Percentiles rank a stretch among this genome's conserved stretches.
Conservation (phyloP, 768 basidiomycete species). For the Amanita rimosa region DNA sequence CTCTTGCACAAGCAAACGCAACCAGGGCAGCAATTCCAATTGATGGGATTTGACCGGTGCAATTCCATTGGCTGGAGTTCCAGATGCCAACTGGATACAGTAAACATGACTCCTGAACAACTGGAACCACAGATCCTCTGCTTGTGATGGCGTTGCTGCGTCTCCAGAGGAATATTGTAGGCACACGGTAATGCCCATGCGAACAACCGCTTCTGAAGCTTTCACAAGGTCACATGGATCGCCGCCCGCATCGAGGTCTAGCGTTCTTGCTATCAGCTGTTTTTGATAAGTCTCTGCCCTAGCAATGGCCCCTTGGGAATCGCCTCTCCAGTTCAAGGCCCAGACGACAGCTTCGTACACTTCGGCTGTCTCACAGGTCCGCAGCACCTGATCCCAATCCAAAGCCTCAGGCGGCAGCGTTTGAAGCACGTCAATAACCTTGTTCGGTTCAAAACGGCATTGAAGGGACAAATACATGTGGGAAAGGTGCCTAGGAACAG, state of each 20-base stretch:
- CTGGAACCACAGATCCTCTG: constrained; percentile 88
- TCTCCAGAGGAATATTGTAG: constrained; percentile 45
- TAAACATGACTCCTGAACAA: constrained; percentile 75
- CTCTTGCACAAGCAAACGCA: constrained; percentile 72
- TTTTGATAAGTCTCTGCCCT: constrained; percentile 54
- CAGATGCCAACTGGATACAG: constrained; percentile 60
- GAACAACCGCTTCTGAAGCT: constrained; percentile 46
- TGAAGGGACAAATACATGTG: constrained; percentile 62
- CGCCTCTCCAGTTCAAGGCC: constrained; percentile 56
- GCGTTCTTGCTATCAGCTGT: constrained; percentile 32
- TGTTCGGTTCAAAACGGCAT: constrained; percentile 55
- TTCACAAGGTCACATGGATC: constrained; percentile 27
- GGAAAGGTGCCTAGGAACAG: constrained; percentile 37
- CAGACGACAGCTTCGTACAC: constrained; percentile 77
- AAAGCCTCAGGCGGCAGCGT: constrained; percentile 39
- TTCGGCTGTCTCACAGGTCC: constrained; percentile 53
- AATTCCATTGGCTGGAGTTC: constrained; percentile 15
- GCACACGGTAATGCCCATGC: constrained; percentile 59
- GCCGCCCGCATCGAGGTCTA: constrained; percentile 22
- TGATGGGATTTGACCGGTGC: constrained; percentile 7
- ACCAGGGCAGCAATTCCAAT: constrained; percentile 28
- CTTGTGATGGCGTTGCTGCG: constrained; percentile 27
- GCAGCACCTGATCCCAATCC: constrained; percentile 43
- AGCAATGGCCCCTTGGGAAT: constrained; percentile 51
- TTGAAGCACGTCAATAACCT: constrained; percentile 52